A percentile compares a stretch with the other conserved stretches of the same genome.
Conservation (phyloP, 163 green algal species). For the Chlamydomonas reinhardtii region DNA sequence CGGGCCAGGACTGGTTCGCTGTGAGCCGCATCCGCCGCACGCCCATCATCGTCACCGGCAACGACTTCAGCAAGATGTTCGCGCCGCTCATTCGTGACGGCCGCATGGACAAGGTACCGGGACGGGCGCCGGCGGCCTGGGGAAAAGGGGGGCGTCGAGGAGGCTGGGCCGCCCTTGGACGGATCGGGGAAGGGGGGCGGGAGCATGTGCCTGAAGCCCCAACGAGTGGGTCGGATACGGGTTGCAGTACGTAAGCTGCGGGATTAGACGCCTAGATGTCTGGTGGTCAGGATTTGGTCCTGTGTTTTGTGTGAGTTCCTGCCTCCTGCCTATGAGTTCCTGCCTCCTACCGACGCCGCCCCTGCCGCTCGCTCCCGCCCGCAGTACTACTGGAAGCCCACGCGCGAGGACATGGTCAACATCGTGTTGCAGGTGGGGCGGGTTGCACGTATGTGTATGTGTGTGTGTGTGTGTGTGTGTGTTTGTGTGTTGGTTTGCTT, state of each 20-base stretch:
- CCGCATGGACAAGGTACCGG: slow-evolving; percentile 92
- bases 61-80: slow-evolving; percentile 92
- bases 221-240: too few relatives aligned
- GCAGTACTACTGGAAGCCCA: slow-evolving; percentile 86
- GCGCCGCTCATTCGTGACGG: slow-evolving; percentile 85
- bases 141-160: background rate
- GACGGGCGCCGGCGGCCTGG: background rate
- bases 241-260: too few relatives aligned
- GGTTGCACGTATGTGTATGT: too few relatives aligned
- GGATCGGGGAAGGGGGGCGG: background rate
- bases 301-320: too few relatives aligned
- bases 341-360: too few relatives aligned
- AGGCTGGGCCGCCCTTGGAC: background rate
- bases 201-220: too few relatives aligned
- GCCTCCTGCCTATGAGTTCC: too few relatives aligned
- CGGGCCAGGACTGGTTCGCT: slow-evolving; percentile 78
- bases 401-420: slow-evolving; percentile 74
- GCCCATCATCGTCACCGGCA: slow-evolving; percentile 94
- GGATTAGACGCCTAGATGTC: too few relatives aligned
- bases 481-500: too few relatives aligned
- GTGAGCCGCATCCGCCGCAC: slow-evolving; percentile 70
- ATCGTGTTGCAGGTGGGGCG: slow-evolving; percentile 71
- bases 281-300: too few relatives aligned
- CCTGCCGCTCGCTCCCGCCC: too few relatives aligned
- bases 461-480: too few relatives aligned